Evolutionary conservation across 176 grass and related monocot genomes (phyloP).

Genomic region (Hsuehochloa calcarea): DNA sequence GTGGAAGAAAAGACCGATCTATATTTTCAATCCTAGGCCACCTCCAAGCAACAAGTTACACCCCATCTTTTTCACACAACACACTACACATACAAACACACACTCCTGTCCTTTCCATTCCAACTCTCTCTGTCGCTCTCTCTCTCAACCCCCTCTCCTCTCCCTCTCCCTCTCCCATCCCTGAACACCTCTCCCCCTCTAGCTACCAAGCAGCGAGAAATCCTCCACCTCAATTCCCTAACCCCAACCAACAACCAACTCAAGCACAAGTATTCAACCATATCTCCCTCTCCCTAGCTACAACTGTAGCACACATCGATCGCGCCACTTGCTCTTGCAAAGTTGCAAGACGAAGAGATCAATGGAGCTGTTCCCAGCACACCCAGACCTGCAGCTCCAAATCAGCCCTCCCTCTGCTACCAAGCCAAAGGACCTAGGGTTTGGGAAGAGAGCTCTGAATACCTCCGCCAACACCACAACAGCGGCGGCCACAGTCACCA

Average conservation of each 20-base stretch:
- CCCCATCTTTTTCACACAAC: constrained; percentile 34
- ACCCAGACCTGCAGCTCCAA: constrained; percentile 89
- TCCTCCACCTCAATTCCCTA: constrained; percentile 20
- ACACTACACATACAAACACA: constrained; percentile 41
- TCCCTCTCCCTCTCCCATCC: neutral
- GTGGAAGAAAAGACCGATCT: constrained; percentile 56
- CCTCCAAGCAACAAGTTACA: constrained; percentile 37
- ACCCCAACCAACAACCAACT: neutral
- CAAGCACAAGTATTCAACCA: neutral
- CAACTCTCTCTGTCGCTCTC: constrained; percentile 10
- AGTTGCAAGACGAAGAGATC: neutral
- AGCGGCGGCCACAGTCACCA: neutral
- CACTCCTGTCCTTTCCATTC: constrained; percentile 44
- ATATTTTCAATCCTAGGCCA: constrained; percentile 44
- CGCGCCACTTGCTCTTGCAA: neutral
- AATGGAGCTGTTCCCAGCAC: constrained; percentile 90
- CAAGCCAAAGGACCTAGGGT: constrained; percentile 78
- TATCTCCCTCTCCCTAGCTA: neutral
- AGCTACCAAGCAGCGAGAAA: constrained; percentile 33
- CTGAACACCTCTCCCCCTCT: neutral
- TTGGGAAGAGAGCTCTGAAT: constrained; percentile 72
- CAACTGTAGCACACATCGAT: neutral
- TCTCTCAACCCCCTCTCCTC: neutral
- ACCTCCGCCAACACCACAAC: neutral
- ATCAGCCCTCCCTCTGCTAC: constrained; percentile 60